phyloP scores from a whole-genome alignment of 2,329 filamentous ascomycete genomes.

The Hirsutella rhossiliensis region DNA sequence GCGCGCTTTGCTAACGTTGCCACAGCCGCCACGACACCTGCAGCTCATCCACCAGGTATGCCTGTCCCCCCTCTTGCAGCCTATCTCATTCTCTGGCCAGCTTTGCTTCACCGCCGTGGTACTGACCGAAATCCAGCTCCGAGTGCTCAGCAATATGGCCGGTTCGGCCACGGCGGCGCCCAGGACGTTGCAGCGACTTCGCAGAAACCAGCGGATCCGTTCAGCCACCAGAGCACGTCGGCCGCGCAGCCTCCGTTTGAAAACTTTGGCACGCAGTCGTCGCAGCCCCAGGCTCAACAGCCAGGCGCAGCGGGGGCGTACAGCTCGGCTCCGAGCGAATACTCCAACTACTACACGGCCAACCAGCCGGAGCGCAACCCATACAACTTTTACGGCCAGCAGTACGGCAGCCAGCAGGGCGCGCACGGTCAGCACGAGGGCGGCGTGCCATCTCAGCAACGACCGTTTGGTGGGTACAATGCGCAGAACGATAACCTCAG shows the following conservation, averaged over 20 bases:
- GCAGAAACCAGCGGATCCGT: slow-evolving; percentile 82
- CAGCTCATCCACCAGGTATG: slow-evolving; percentile 15
- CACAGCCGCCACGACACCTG: slow-evolving; percentile 9
- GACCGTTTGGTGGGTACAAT: slow-evolving; percentile 67
- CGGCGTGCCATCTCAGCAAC: slow-evolving; percentile 55
- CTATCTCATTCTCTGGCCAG: not conserved
- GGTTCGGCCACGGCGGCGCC: slow-evolving; percentile 50
- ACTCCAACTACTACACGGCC: slow-evolving; percentile 74
- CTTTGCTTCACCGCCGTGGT: not conserved
- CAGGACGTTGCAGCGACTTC: slow-evolving; percentile 46
- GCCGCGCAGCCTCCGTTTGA: slow-evolving; percentile 46
- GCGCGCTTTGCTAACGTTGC: slow-evolving; percentile 1
- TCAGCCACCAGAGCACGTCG: slow-evolving; percentile 57
- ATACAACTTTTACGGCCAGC: slow-evolving; percentile 68
- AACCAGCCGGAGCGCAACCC: slow-evolving; percentile 60
- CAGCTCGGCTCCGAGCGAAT: slow-evolving; percentile 67
- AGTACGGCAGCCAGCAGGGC: slow-evolving; percentile 43
- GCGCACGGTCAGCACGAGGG: slow-evolving; percentile 59
- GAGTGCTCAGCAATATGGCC: slow-evolving; percentile 54
- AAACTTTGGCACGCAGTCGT: slow-evolving; percentile 43
- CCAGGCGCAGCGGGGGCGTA: slow-evolving; percentile 53
- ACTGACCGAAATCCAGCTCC: slow-evolving; percentile 27
- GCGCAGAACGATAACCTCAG: slow-evolving; percentile 50
- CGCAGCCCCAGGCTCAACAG: slow-evolving; percentile 45
- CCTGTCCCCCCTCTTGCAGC: not conserved